These are phyloP conservation scores for Plasmodium knowlesi DNA, from an alignment of 169 alveolate genomes.

Conservation along the genomic window DNA sequence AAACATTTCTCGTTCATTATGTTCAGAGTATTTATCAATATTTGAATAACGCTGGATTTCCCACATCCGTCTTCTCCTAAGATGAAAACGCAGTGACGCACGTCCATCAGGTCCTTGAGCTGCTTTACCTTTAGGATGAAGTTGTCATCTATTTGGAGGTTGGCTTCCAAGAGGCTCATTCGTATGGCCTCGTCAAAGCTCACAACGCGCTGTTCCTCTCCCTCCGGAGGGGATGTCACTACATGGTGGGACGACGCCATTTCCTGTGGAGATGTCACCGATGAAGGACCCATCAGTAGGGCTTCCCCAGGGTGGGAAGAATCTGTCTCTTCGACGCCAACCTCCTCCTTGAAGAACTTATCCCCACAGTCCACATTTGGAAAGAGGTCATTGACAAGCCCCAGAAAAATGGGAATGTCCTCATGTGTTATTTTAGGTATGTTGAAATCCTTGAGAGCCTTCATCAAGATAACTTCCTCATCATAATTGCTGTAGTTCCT, in stretches of 20 bases:
- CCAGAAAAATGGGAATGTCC: slow-evolving; percentile 95
- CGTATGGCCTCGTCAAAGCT: slow-evolving; percentile 58
- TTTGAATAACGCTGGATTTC: slow-evolving; percentile 95
- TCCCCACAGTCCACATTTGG: slow-evolving; percentile 83
- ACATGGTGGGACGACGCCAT: too few species aligned
- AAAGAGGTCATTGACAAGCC: slow-evolving; percentile 95
- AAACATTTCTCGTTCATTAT: slow-evolving; percentile 90
- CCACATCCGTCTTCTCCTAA: slow-evolving; percentile 97
- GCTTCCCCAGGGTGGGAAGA: background rate
- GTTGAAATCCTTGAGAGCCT: slow-evolving; percentile 97
- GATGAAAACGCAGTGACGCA: slow-evolving; percentile 96
- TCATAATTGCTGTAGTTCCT: slow-evolving; percentile 93
- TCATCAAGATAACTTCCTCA: slow-evolving; percentile 94
- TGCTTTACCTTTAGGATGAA: slow-evolving; percentile 89
- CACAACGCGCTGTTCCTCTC: background rate
- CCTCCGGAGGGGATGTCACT: background rate
- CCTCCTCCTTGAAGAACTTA: slow-evolving; percentile 1
- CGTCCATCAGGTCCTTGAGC: slow-evolving; percentile 92
- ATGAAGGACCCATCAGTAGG: background rate
- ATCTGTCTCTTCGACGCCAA: background rate
- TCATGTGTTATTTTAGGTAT: slow-evolving; percentile 93
- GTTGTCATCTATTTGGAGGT: slow-evolving; percentile 66
- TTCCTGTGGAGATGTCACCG: background rate
- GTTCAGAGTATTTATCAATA: slow-evolving; percentile 87
- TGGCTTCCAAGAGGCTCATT: slow-evolving; percentile 45